Percentiles rank a stretch among this genome's conserved stretches.
phyloP scores from a whole-genome alignment of 129 eudicot genomes.

The Saussurea involucrata region DNA sequence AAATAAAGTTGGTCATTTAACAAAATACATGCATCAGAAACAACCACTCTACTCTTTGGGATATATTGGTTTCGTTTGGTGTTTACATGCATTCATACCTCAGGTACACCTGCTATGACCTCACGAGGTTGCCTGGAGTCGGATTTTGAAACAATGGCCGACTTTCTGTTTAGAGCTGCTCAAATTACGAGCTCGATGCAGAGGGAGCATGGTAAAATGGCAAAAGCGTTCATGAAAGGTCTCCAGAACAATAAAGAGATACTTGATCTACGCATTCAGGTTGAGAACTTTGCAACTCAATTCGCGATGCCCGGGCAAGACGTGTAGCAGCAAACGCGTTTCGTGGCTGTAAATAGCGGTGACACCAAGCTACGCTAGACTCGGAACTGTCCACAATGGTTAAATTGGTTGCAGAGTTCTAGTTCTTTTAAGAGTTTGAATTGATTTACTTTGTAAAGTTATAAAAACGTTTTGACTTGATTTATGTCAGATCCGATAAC shows the following conservation, averaged over 20 bases:
- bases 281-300: slow-evolving; percentile 68
- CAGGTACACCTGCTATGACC: slow-evolving; percentile 86
- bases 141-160: slow-evolving; percentile 66
- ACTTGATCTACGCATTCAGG: slow-evolving; percentile 53
- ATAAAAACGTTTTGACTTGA: too few relatives aligned
- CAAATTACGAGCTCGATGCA: slow-evolving; percentile 57
- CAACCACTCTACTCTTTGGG: too few relatives aligned
- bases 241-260: slow-evolving; percentile 62
- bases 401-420: too few relatives aligned
- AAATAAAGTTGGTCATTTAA: too few relatives aligned
- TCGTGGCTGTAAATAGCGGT: too few relatives aligned
- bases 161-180: slow-evolving; percentile 66
- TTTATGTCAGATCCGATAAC: too few relatives aligned
- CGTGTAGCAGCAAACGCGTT: neutral
- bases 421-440: too few relatives aligned
- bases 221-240: slow-evolving; percentile 59
- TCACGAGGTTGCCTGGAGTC: slow-evolving; percentile 69
- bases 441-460: too few relatives aligned
- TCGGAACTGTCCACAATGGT: too few relatives aligned
- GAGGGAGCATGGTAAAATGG: slow-evolving; percentile 60
- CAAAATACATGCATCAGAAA: too few relatives aligned
- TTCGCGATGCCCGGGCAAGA: slow-evolving; percentile 86
- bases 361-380: too few relatives aligned
- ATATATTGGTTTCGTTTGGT: too few relatives aligned
- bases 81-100: neutral